Conservation (phyloP, 345 rosid species). For the Reutealis trisperma region DNA sequence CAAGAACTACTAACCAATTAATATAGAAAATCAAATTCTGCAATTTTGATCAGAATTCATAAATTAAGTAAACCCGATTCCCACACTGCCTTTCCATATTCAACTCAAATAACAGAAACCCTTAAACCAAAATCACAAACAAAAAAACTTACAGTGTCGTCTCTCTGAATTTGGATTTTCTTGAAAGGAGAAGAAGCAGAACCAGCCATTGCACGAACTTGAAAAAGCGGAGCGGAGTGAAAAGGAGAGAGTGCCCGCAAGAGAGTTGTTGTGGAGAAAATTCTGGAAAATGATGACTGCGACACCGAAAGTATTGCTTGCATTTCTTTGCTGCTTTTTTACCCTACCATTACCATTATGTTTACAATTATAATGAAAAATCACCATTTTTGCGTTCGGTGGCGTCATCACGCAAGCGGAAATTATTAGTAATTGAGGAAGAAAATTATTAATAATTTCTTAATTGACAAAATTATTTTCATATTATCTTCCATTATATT, state of each 20-base stretch:
- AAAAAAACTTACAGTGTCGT: slow-evolving; percentile 56
- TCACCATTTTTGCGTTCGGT: no score
- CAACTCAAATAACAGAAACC: neutral
- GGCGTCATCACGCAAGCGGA: no score
- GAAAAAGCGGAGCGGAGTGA: slow-evolving; percentile 29
- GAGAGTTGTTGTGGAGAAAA: slow-evolving; percentile 29
- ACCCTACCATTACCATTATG: no score
- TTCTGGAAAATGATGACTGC: slow-evolving; percentile 33
- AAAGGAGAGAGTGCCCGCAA: slow-evolving; percentile 25
- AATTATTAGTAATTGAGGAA: no score
- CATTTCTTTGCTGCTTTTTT: neutral
- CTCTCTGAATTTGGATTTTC: slow-evolving; percentile 87
- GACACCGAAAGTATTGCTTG: neutral
- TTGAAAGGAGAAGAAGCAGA: slow-evolving; percentile 48
- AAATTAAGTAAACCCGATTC: no score
- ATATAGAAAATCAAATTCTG: neutral
- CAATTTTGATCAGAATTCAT: no score
- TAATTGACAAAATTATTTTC: no score
- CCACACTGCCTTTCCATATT: neutral
- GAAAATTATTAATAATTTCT: no score
- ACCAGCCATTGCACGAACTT: slow-evolving; percentile 72
- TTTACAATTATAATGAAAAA: no score
- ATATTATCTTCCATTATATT: no score
- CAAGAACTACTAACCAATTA: neutral
- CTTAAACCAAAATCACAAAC: neutral